These are phyloP conservation scores for Solanum pinnatisectum DNA, from an alignment of 257 asterid species.

Conservation along the genomic window DNA sequence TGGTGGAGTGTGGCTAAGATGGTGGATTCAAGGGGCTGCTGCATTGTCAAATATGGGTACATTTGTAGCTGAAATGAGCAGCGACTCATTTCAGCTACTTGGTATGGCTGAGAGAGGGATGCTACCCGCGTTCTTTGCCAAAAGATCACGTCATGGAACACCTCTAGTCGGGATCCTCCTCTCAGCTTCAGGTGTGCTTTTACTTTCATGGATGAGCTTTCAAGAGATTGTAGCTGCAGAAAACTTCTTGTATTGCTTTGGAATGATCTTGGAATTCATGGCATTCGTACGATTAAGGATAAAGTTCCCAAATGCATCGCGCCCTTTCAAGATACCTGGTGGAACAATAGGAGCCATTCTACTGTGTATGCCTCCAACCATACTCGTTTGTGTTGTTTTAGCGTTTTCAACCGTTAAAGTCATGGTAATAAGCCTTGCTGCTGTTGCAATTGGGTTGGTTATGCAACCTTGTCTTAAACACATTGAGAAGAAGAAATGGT, in stretches of 20 bases:
- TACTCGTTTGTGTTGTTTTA: slow-evolving; percentile 36
- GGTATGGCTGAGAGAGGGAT: slow-evolving; percentile 82
- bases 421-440: slow-evolving; percentile 32
- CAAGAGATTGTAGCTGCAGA: slow-evolving; percentile 68
- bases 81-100: slow-evolving; percentile 63
- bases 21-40: slow-evolving; percentile 68
- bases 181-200: slow-evolving; percentile 55
- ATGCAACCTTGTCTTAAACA: slow-evolving; percentile 43
- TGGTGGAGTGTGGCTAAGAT: slow-evolving; percentile 60
- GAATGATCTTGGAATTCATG: slow-evolving; percentile 51
- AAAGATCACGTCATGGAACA: slow-evolving; percentile 56
- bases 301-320: slow-evolving; percentile 29
- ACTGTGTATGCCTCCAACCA: slow-evolving; percentile 48
- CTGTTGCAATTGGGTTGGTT: slow-evolving; percentile 35
- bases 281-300: slow-evolving; percentile 49
- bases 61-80: slow-evolving; percentile 71
- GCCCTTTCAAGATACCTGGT: slow-evolving; percentile 59
- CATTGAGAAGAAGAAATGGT: slow-evolving; percentile 45
- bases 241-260: slow-evolving; percentile 57
- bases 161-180: slow-evolving; percentile 51
- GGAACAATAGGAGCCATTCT: slow-evolving; percentile 43
- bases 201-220: slow-evolving; percentile 62
- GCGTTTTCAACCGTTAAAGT: slow-evolving; percentile 38
- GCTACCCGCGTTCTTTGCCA: slow-evolving; percentile 48
- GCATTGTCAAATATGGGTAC: slow-evolving; percentile 68